phyloP scores from a whole-genome alignment of 805 yeast genomes.

The Yamadazyma takamatsuzukensis region DNA sequence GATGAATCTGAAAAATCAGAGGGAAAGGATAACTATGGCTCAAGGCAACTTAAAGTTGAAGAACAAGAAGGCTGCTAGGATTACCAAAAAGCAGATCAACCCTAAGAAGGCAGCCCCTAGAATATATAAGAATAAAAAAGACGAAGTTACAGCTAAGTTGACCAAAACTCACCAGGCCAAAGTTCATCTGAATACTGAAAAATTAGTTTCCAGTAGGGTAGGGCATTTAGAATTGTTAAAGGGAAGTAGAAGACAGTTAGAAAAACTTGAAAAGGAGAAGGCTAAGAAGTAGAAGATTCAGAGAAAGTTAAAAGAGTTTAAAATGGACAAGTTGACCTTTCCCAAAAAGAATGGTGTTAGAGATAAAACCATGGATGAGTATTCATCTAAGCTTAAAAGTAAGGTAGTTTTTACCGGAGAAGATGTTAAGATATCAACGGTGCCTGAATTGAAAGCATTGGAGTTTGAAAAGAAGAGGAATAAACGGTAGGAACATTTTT shows the following conservation, averaged over 20 bases:
- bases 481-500: too few species aligned
- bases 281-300: slow-evolving; percentile 9
- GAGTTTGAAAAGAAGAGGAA: slow-evolving; percentile 7
- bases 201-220: slow-evolving; percentile 79
- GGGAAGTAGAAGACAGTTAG: slow-evolving; percentile 84
- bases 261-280: slow-evolving; percentile 49
- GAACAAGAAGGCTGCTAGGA: slow-evolving; percentile 47
- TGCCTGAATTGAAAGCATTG: slow-evolving; percentile 13
- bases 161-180: slow-evolving; percentile 55
- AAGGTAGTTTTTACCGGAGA: slow-evolving; percentile 3
- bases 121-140: slow-evolving; percentile 64
- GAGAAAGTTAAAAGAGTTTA: background rate
- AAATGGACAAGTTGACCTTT: slow-evolving; percentile 1
- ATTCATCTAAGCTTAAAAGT: slow-evolving; percentile 1
- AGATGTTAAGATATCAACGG: slow-evolving; percentile 4
- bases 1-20: slow-evolving; percentile 4
- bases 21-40: slow-evolving; percentile 45
- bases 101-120: slow-evolving; percentile 71
- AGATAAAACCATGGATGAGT: background rate
- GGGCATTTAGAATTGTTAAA: slow-evolving; percentile 91
- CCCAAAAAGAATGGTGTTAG: slow-evolving; percentile 1
- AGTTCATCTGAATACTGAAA: slow-evolving; percentile 68
- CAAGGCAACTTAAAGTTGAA: slow-evolving; percentile 68
- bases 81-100: slow-evolving; percentile 62
- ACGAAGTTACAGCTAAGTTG: slow-evolving; percentile 50